Percentiles rank a stretch among this genome's conserved stretches.
Conservation (phyloP, 83 land plant species). For the Diphasiastrum complanatum region DNA sequence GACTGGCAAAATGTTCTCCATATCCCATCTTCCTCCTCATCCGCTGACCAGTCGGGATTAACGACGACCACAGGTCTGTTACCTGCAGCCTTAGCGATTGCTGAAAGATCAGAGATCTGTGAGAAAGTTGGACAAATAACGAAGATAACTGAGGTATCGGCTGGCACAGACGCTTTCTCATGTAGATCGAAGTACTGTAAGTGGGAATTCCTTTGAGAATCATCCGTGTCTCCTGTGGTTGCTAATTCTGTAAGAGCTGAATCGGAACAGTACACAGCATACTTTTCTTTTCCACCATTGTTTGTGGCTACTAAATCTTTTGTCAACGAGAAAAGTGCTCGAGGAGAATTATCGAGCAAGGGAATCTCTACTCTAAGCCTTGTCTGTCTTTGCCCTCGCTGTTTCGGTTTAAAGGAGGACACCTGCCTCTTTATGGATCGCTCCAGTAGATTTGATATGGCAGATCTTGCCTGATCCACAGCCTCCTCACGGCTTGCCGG, state of each 20-base stretch:
- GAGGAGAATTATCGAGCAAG: constrained; percentile 59
- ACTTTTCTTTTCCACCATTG: constrained; percentile 31
- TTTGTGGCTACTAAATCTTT: constrained; percentile 41
- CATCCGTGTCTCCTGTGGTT: background rate
- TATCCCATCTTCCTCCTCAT: constrained; percentile 39
- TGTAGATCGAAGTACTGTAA: background rate
- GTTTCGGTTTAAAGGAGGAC: constrained; percentile 38
- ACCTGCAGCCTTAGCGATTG: constrained; percentile 24
- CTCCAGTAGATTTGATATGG: constrained; percentile 47
- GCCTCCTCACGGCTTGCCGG: constrained; percentile 70
- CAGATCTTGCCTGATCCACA: constrained; percentile 52
- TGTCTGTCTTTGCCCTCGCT: constrained; percentile 42
- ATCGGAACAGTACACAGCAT: constrained; percentile 11
- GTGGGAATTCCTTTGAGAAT: background rate
- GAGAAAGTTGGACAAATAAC: constrained; percentile 41
- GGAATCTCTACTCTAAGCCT: constrained; percentile 69
- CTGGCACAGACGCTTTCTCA: constrained; percentile 5
- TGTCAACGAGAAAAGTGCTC: constrained; percentile 45
- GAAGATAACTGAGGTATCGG: constrained; percentile 40
- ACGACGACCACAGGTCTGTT: constrained; percentile 67
- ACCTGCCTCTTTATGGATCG: constrained; percentile 57
- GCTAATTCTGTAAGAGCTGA: background rate
- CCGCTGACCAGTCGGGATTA: constrained; percentile 70
- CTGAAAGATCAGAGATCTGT: constrained; percentile 19
- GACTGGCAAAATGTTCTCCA: constrained; percentile 42